Evolutionary conservation across 805 yeast species (phyloP).

Genomic region (Huiozyma naganishii): DNA sequence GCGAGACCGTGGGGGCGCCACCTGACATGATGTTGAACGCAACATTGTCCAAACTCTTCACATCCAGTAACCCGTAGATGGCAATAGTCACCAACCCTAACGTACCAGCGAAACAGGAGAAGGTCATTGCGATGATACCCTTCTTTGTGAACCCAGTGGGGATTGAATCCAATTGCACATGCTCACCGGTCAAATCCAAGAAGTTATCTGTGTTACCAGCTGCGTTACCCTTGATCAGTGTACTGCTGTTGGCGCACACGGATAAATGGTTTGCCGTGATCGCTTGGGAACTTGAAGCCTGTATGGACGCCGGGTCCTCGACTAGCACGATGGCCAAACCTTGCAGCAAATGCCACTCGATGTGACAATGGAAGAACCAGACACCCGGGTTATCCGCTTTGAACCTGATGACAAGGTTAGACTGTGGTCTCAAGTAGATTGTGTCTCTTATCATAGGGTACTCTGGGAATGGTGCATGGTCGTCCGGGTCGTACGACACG

Average conservation of each 20-base stretch:
- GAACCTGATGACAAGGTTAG: slow-evolving; percentile 78
- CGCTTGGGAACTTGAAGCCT: slow-evolving; percentile 40
- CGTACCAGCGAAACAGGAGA: slow-evolving; percentile 78
- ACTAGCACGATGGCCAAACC: slow-evolving; percentile 75
- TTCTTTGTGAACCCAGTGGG: slow-evolving; percentile 90
- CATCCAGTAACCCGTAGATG: slow-evolving; percentile 78
- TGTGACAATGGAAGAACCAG: slow-evolving; percentile 98
- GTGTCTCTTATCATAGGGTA: slow-evolving; percentile 82
- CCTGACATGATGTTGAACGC: too few species aligned
- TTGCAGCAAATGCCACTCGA: slow-evolving; percentile 96
- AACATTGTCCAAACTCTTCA: too few species aligned
- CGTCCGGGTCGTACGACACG: slow-evolving; percentile 43
- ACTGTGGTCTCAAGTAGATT: slow-evolving; percentile 67
- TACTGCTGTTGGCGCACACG: slow-evolving; percentile 49
- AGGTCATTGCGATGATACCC: slow-evolving; percentile 89
- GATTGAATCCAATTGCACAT: slow-evolving; percentile 51
- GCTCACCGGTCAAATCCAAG: slow-evolving; percentile 64
- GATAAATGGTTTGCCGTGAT: slow-evolving; percentile 50
- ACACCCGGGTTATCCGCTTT: slow-evolving; percentile 94
- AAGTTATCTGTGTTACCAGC: slow-evolving; percentile 64
- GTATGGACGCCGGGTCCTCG: slow-evolving; percentile 74
- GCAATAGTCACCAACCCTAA: slow-evolving; percentile 71
- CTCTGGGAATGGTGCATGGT: slow-evolving; percentile 46
- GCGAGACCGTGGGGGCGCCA: too few species aligned
- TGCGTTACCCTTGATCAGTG: slow-evolving; percentile 66